Evolutionary conservation across 2,329 filamentous ascomycete species (phyloP).

Genomic region (Sporothrix humicola): DNA sequence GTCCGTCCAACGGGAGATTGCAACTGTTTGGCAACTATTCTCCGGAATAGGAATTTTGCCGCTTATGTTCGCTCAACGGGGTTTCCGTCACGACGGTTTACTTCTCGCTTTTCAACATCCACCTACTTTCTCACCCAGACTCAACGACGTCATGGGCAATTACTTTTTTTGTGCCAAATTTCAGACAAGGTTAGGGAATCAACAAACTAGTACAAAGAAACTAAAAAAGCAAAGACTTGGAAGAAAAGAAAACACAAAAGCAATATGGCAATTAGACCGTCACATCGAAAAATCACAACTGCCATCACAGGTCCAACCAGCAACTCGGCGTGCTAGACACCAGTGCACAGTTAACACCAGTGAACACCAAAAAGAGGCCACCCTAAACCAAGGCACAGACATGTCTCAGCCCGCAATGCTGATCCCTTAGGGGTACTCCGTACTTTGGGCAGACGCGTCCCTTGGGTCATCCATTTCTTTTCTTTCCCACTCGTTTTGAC

Average conservation of each 20-base stretch:
- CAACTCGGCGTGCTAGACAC: not conserved
- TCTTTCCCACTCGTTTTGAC: not conserved
- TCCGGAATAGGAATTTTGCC: not conserved
- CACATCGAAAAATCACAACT: not conserved
- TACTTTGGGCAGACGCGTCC: not conserved
- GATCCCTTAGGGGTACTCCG: not conserved
- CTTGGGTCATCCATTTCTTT: not conserved
- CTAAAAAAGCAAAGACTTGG: not conserved
- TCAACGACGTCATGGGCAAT: not conserved
- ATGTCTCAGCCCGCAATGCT: constrained; percentile 21
- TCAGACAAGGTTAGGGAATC: not conserved
- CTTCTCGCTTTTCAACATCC: not conserved
- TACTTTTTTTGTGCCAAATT: not conserved
- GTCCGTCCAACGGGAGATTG: not conserved
- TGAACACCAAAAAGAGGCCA: not conserved
- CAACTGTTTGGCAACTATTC: not conserved
- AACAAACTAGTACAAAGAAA: not conserved
- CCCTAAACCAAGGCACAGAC: constrained; percentile 10
- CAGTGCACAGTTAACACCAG: not conserved
- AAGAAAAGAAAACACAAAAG: constrained; percentile 1
- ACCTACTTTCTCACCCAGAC: not conserved
- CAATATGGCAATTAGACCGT: not conserved
- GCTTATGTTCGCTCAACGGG: not conserved
- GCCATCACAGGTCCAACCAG: not conserved
- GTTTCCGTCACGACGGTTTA: no score